Evolutionary conservation across 192 early-diverging fungal genomes (phyloP), one percentile per base, ranked within the genome.

Genomic region (Backusella mclennaniae): DNA sequence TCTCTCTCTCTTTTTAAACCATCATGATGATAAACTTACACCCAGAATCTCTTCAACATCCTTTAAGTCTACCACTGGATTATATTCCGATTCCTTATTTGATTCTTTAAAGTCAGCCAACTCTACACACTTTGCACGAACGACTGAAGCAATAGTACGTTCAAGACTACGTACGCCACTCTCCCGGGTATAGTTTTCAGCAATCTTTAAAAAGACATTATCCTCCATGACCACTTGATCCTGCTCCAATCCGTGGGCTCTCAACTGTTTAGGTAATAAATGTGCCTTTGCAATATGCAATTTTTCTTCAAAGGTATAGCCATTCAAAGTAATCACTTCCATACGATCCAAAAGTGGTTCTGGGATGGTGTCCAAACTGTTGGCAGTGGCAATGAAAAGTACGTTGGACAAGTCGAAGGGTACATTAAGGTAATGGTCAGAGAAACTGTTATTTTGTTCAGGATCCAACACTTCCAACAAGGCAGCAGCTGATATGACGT

Each of bases 231-330:
- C 72, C 0, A 95, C 80, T 31, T 89, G 74, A 4, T 79, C 77
- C 4, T 77, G 67, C 7, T 73, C 67, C 1, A 95, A 78, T 1
- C 93, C 94, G 82, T 95, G 93, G 15, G 74, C 80, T 17, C 41
- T 75, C 35, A 88, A 83, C 75, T 94, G 92, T 77, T 93, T 95
- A 69, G 95, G 93, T 38, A 94, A 49, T 11, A 96, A 84, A 73
- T 95, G 87, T 39, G 84, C 83, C 67, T 83, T 80, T 1, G 93
- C 94, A 71, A 96, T 96, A 63, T 87, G 80, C n/a, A 94, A 69
- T 77, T 96, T 96, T 75, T 96, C 94, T 8, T 93, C 92, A 76
- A 92, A 91, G 4, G 92, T 94, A 77, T 96, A 96, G 29, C 95
- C 93, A 38, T 92, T 87, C 23, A 96, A 78, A 3, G 84, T 83